Conservation (phyloP, 345 rosid species). For the Boechera retrofracta region DNA sequence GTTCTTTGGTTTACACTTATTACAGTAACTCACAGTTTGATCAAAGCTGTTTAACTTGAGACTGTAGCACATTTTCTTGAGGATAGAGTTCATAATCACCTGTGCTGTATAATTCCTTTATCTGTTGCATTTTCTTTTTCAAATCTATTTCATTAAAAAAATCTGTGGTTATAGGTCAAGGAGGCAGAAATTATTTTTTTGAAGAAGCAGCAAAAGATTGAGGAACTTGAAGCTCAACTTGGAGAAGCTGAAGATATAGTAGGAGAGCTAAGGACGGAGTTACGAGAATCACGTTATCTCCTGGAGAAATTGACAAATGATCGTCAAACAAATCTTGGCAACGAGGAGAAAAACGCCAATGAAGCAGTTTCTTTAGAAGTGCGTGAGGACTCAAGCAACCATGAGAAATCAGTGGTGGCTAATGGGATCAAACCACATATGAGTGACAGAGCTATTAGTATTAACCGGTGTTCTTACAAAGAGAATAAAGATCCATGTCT, state of each 20-base stretch:
- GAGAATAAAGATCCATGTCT: slow-evolving; percentile 45
- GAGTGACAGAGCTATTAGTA: slow-evolving; percentile 37
- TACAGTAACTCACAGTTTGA: not conserved
- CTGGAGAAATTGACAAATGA: slow-evolving; percentile 52
- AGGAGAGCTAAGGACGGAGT: slow-evolving; percentile 78
- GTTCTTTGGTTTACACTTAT: slow-evolving; percentile 1
- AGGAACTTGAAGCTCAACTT: slow-evolving; percentile 88
- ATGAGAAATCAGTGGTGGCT: slow-evolving; percentile 42
- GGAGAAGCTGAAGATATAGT: slow-evolving; percentile 91
- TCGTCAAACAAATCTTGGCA: slow-evolving; percentile 26
- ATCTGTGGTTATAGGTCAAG: slow-evolving; percentile 54
- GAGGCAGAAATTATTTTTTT: slow-evolving; percentile 64
- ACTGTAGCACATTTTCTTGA: slow-evolving; percentile 9
- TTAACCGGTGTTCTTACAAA: slow-evolving; percentile 51
- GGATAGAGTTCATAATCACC: not conserved
- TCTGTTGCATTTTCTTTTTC: slow-evolving; percentile 1
- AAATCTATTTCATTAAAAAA: not conserved
- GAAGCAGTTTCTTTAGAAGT: slow-evolving; percentile 40
- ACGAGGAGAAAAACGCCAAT: not conserved
- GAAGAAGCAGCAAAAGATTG: slow-evolving; percentile 67
- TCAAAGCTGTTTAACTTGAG: slow-evolving; percentile 4
- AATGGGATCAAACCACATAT: slow-evolving; percentile 40
- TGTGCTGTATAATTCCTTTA: slow-evolving; percentile 5
- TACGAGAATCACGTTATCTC: slow-evolving; percentile 67
- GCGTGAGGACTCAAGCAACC: slow-evolving; percentile 42